Base-by-base conservation (phyloP, 2,329 filamentous ascomycete species). In the Pseudogymnoascus sp. region DNA sequence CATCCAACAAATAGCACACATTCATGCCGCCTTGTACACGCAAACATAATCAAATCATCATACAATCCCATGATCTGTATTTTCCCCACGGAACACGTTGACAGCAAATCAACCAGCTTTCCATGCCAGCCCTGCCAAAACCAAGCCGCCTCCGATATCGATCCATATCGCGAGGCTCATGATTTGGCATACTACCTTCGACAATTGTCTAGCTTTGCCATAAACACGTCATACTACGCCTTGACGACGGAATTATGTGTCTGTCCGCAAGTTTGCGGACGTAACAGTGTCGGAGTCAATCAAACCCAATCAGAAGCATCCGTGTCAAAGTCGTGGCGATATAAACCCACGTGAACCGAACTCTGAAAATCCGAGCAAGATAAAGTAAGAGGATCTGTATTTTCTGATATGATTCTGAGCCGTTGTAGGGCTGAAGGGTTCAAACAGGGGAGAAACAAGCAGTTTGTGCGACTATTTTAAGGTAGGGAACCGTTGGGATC, bases 21-120 rank as follows among this genome's bases (percentile, higher is more conserved):
- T 55, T 18, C 15, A 55, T 55, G n/a, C 10, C 48, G 48, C 48
- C 48, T 55, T 55, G 48, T 55, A 55, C 48, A 33, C 48, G 48
- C 48, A 55, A 55, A 55, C 48, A 55, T 55, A 55, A 55, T 55
- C 29, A 33, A 33, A 55, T 55, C 48, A 55, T 45, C n/a, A n/a
- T 9, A 29, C 48, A 55, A 55, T 18, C 48, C 48, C 48, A 55
- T 55, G 48, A 55, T 55, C 48, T 55, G 29, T 33, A 55, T 55
- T 21, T 8, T 5, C 5, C 45, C 13, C 10, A 12, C 42, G n/a
- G 5, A 55, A 55, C 48, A 35, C 48, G 29, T 55, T 33, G 48
- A 33, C 48, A 55, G 21, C 48, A 21, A 55, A 55, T 33, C 29
- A 33, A 29, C 48, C 33, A 55, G 27, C 48, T 29, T 55, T 4